Conservation (phyloP, 2,329 filamentous ascomycete genomes). For the Alternaria sp. region DNA sequence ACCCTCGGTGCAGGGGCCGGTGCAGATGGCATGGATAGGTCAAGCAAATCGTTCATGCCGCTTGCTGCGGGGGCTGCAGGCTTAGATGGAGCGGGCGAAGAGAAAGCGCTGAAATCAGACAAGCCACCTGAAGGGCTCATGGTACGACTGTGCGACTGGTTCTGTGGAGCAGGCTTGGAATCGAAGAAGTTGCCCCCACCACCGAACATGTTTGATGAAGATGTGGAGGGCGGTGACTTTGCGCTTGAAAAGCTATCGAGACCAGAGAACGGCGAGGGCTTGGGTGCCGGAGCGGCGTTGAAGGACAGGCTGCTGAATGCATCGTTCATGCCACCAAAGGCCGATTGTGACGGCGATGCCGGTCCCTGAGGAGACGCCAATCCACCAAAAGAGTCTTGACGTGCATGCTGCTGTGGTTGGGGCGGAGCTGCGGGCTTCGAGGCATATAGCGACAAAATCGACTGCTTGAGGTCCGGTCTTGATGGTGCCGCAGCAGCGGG, state of each 20-base stretch:
- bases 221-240: constrained; percentile 50
- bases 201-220: constrained; percentile 59
- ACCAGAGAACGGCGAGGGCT: constrained; percentile 71
- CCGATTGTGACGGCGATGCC: constrained; percentile 50
- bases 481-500: constrained; percentile 70
- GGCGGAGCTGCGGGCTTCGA: constrained; percentile 75
- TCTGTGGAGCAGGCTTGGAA: constrained; percentile 61
- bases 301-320: constrained; percentile 79
- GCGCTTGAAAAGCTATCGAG: constrained; percentile 62
- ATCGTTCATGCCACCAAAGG: constrained; percentile 76
- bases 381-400: constrained; percentile 57
- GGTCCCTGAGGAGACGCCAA: constrained; percentile 57
- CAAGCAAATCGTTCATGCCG: constrained; percentile 78
- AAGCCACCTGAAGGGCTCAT: constrained; percentile 66
- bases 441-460: constrained; percentile 93
- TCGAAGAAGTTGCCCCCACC: constrained; percentile 88
- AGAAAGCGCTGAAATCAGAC: constrained; percentile 71
- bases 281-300: constrained; percentile 56
- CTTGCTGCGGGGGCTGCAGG: constrained; percentile 62
- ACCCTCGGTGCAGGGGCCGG: constrained; percentile 38
- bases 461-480: constrained; percentile 93
- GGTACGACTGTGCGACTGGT: constrained; percentile 56
- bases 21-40: constrained; percentile 62
- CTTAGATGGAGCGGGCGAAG: constrained; percentile 60
- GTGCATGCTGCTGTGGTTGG: constrained; percentile 61